phyloP scores from a whole-genome alignment of 2,329 filamentous ascomycete genomes.

The Aspergillus sp. region DNA sequence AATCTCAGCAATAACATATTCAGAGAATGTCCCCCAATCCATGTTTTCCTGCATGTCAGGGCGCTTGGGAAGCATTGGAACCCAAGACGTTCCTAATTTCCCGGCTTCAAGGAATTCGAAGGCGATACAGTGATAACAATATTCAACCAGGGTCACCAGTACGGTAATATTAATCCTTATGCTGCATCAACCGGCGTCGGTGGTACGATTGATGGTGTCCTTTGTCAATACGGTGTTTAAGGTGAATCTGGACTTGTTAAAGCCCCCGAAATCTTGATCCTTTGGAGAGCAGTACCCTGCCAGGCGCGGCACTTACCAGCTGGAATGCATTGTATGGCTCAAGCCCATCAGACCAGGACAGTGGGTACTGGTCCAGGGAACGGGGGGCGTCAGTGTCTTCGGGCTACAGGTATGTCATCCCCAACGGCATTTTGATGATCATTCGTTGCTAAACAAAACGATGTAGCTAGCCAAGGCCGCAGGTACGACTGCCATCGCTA shows the following conservation, averaged over 20 bases:
- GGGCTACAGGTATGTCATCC: slow-evolving; percentile 43
- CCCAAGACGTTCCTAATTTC: too few species aligned
- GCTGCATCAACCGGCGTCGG: slow-evolving; percentile 57
- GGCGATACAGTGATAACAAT: slow-evolving; percentile 57
- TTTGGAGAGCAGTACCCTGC: slow-evolving; percentile 53
- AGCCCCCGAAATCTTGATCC: slow-evolving; percentile 50
- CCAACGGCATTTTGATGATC: not conserved
- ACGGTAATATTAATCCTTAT: slow-evolving; percentile 40
- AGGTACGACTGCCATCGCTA: slow-evolving; percentile 54
- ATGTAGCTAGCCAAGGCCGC: slow-evolving; percentile 44
- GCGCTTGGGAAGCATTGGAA: too few species aligned
- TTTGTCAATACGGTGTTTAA: slow-evolving; percentile 65
- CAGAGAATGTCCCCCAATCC: too few species aligned
- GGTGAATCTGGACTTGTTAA: slow-evolving; percentile 63
- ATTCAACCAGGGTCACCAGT: slow-evolving; percentile 56
- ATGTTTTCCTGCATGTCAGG: too few species aligned
- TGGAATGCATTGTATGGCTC: slow-evolving; percentile 62
- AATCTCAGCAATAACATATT: too few species aligned
- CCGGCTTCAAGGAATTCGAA: slow-evolving; percentile 48
- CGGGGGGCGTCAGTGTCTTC: slow-evolving; percentile 57
- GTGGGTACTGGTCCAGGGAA: slow-evolving; percentile 57
- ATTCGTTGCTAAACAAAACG: not conserved
- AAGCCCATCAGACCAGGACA: slow-evolving; percentile 49
- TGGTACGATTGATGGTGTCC: slow-evolving; percentile 61
- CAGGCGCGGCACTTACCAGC: slow-evolving; percentile 59